A percentile compares a stretch with the other conserved stretches of the same genome.
phyloP scores from a whole-genome alignment of 768 basidiomycete species.

The Agaricus blazei region DNA sequence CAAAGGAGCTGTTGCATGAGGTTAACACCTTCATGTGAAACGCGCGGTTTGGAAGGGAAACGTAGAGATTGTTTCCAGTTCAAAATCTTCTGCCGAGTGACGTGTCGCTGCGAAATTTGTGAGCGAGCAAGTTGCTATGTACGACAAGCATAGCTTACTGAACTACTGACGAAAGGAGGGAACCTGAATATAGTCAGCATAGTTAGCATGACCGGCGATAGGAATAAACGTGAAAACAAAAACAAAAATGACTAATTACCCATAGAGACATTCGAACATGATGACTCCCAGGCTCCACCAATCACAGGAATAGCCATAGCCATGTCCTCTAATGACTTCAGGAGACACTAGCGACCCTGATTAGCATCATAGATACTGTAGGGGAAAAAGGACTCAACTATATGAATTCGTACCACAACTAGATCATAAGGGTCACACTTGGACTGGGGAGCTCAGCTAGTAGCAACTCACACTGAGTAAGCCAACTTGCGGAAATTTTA shows the following conservation, averaged over 20 bases:
- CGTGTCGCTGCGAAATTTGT: conserved; percentile 60
- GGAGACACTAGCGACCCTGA: conserved; percentile 63
- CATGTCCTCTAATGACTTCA: conserved; percentile 86
- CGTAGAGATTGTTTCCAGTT: conserved; percentile 90
- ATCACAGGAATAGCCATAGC: conserved; percentile 92
- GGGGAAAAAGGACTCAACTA: conserved; percentile 46
- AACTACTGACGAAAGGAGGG: conserved; percentile 94
- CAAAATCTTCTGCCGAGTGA: conserved; percentile 94
- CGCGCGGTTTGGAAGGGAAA: conserved; percentile 78
- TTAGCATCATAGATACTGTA: conserved; percentile 18
- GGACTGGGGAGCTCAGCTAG: conserved; percentile 12
- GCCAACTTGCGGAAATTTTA: conserved; percentile 51
- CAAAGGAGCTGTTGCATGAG: conserved; percentile 88
- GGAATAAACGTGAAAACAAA: conserved; percentile 11
- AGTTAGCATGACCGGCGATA: conserved; percentile 9
- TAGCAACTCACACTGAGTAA: conserved; percentile 72
- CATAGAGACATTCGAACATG: conserved; percentile 93
- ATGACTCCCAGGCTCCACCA: conserved; percentile 99
- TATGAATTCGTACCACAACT: conserved; percentile 86
- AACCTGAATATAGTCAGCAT: conserved; percentile 46
- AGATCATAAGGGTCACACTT: conserved; percentile 20
- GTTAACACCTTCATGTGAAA: conserved; percentile 83
- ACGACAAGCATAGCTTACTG: conserved; percentile 44
- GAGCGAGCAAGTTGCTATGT: conserved; percentile 13
- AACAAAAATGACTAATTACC: conserved; percentile 33